These are phyloP conservation scores for Fraxinus excelsior DNA, from an alignment of 257 asterid species.

Conservation along the genomic window DNA sequence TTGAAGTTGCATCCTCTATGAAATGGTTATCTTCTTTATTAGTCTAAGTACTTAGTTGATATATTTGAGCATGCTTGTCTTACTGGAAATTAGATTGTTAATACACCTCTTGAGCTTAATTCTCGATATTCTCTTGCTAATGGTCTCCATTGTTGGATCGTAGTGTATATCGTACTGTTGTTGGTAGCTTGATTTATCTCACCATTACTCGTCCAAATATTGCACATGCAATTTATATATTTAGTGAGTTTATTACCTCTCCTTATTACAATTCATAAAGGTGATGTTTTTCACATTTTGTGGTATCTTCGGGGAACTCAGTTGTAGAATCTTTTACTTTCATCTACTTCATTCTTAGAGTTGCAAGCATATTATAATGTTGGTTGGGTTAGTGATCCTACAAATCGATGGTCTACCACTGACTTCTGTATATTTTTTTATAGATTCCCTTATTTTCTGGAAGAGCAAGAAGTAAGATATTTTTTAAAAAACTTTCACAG, in stretches of 20 bases:
- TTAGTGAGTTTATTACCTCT: too few relatives aligned
- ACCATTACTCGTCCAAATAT: background rate
- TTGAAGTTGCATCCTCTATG: background rate
- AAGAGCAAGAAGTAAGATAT: background rate
- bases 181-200: background rate
- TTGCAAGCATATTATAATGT: background rate
- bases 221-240: too few relatives aligned
- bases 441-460: background rate
- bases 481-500: too few relatives aligned
- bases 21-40: background rate
- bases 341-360: background rate
- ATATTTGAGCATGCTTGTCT: background rate
- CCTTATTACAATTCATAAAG: too few relatives aligned
- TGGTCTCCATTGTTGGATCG: background rate
- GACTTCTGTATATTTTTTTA: background rate
- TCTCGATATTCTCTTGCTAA: background rate
- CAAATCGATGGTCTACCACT: background rate
- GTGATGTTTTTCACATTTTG: background rate
- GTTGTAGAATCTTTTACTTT: background rate
- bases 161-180: background rate
- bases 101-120: constrained; percentile 1
- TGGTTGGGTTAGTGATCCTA: background rate
- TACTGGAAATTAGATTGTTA: background rate
- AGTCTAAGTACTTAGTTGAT: background rate
- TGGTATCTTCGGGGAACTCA: background rate